phyloP scores from a whole-genome alignment of 1,284 basidiomycete genomes.

The Ustilago curta region DNA sequence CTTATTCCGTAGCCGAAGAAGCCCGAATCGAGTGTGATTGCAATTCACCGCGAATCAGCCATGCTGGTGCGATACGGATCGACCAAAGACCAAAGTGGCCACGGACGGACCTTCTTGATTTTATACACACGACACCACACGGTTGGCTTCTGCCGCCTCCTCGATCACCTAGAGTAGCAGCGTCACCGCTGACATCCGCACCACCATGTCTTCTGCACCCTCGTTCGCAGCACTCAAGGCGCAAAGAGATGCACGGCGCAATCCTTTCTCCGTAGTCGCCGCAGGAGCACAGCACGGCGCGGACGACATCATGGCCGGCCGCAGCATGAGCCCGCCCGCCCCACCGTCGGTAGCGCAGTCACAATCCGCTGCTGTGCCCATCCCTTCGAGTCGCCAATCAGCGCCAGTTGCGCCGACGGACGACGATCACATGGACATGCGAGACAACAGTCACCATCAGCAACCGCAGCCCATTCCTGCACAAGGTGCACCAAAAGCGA shows the following conservation, averaged over 20 bases:
- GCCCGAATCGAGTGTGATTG: too few species aligned
- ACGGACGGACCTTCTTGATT: neutral
- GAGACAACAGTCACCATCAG: neutral
- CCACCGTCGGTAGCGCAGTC: neutral
- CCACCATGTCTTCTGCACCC: conserved; percentile 23
- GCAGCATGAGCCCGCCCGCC: conserved; percentile 17
- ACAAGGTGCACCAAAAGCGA: neutral
- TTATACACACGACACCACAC: neutral
- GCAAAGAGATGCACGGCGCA: conserved; percentile 38
- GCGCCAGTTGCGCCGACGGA: neutral
- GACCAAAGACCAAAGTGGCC: too few species aligned
- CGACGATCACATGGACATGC: neutral
- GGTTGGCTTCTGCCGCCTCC: neutral
- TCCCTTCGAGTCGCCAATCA: conserved; percentile 5
- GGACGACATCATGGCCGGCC: neutral
- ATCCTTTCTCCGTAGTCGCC: conserved; percentile 18
- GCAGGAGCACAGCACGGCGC: neutral
- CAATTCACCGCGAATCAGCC: too few species aligned
- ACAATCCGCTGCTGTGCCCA: conserved; percentile 10
- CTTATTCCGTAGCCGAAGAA: too few species aligned
- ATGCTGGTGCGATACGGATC: conserved; percentile 2
- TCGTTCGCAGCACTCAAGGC: conserved; percentile 48
- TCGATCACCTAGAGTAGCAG: conserved; percentile 4
- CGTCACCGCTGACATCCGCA: neutral
- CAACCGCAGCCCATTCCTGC: conserved; percentile 1